A percentile compares a stretch with the other conserved stretches of the same genome.
phyloP scores from a whole-genome alignment of 2,329 filamentous ascomycete species.

The Paecilomyces variotii region DNA sequence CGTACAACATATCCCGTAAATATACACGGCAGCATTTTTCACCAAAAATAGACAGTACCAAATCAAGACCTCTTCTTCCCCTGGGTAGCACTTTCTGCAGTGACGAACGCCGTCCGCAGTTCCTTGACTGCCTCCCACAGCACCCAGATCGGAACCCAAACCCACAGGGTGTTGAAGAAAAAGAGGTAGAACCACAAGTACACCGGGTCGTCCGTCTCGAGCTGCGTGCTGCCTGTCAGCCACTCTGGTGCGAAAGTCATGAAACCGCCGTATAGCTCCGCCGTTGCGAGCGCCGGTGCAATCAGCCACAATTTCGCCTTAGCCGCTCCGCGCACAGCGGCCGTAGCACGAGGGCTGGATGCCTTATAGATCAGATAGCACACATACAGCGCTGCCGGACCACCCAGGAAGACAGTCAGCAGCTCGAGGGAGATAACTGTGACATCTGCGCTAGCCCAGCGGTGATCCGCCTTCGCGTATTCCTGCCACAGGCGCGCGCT shows the following conservation, averaged over 20 bases:
- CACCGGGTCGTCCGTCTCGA: conserved; percentile 53
- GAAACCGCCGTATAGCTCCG: conserved; percentile 55
- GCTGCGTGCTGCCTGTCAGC: conserved; percentile 49
- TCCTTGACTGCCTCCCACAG: conserved; percentile 45
- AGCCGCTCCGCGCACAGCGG: conserved; percentile 14
- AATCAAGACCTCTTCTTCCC: conserved; percentile 8
- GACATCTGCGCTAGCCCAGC: conserved; percentile 53
- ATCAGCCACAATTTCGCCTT: conserved; percentile 46
- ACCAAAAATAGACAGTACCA: background rate
- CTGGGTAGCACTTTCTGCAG: conserved; percentile 13
- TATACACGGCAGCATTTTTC: background rate
- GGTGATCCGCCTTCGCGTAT: conserved; percentile 56
- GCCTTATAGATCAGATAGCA: conserved; percentile 43
- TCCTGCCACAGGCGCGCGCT: conserved; percentile 55
- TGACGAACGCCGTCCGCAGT: conserved; percentile 29
- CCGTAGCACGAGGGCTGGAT: conserved; percentile 10
- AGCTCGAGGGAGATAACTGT: conserved; percentile 53
- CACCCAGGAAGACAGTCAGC: conserved; percentile 53
- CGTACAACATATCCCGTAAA: background rate
- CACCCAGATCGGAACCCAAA: conserved; percentile 52
- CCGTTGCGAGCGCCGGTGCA: conserved; percentile 52
- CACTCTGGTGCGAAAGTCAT: conserved; percentile 62
- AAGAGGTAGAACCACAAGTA: conserved; percentile 56
- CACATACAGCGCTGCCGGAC: conserved; percentile 50
- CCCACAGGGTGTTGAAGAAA: conserved; percentile 59